These are phyloP conservation scores for Helminthosporium solani DNA, from an alignment of 2,329 filamentous ascomycete species.

Conservation along the genomic window DNA sequence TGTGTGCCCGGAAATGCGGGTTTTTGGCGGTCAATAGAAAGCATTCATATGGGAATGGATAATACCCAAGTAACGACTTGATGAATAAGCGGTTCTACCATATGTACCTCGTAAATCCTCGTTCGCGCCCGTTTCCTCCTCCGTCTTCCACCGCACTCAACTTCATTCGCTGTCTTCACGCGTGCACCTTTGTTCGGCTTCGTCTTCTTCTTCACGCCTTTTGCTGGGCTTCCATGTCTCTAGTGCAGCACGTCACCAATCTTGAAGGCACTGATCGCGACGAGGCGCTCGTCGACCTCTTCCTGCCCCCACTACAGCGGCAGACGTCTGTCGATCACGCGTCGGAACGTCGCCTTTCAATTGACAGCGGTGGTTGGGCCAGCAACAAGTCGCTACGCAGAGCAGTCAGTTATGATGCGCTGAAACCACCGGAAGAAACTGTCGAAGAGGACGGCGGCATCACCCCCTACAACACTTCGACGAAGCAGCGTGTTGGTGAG, in stretches of 20 bases:
- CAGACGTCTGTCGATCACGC: slow-evolving; percentile 28
- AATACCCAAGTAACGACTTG: no score
- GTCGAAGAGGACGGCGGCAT: slow-evolving; percentile 46
- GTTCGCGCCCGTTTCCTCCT: slow-evolving; percentile 6
- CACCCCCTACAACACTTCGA: slow-evolving; percentile 53
- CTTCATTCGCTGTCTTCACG: not conserved
- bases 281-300: slow-evolving; percentile 39
- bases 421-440: slow-evolving; percentile 43
- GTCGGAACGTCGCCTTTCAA: slow-evolving; percentile 31
- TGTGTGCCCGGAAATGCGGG: no score
- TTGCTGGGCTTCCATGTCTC: slow-evolving; percentile 45
- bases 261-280: slow-evolving; percentile 53
- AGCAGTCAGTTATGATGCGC: slow-evolving; percentile 51
- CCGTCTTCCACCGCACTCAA: not conserved
- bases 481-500: slow-evolving; percentile 35
- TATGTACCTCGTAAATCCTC: no score
- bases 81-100: no score
- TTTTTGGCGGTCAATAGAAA: no score
- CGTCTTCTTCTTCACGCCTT: not conserved
- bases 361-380: slow-evolving; percentile 26
- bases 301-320: slow-evolving; percentile 38
- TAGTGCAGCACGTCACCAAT: slow-evolving; percentile 54
- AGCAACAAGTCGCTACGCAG: slow-evolving; percentile 39
- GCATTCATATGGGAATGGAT: no score
- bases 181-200: not conserved